Evolutionary conservation across 805 yeast genomes (phyloP).

Genomic region (Wickerhamiella australiensis): DNA sequence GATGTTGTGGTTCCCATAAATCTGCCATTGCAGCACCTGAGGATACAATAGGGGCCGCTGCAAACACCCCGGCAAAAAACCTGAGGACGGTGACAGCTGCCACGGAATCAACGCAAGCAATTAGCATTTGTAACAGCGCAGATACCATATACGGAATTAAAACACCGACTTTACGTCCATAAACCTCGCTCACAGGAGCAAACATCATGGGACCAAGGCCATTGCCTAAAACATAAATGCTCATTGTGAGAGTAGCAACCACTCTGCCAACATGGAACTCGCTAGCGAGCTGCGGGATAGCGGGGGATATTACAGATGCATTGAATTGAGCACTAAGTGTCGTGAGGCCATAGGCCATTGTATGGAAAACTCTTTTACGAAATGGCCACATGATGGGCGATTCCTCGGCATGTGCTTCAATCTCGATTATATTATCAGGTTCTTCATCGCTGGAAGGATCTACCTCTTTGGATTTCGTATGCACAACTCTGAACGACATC

Average conservation of each 20-base stretch:
- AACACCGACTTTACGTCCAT: slow-evolving; percentile 44
- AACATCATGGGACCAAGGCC: slow-evolving; percentile 49
- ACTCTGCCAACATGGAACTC: slow-evolving; percentile 37
- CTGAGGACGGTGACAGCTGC: slow-evolving; percentile 34
- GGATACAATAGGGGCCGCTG: slow-evolving; percentile 53
- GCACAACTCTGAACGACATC: slow-evolving; percentile 4
- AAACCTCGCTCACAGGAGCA: slow-evolving; percentile 46
- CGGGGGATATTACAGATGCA: slow-evolving; percentile 42
- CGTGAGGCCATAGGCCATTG: slow-evolving; percentile 35
- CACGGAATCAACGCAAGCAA: slow-evolving; percentile 35
- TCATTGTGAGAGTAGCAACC: slow-evolving; percentile 40
- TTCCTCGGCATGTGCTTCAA: slow-evolving; percentile 23
- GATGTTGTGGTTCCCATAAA: slow-evolving; percentile 37
- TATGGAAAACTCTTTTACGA: slow-evolving; percentile 31
- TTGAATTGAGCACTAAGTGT: slow-evolving; percentile 45
- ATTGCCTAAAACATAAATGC: slow-evolving; percentile 47
- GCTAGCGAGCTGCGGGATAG: slow-evolving; percentile 34
- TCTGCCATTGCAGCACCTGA: slow-evolving; percentile 54
- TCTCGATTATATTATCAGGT: slow-evolving; percentile 13
- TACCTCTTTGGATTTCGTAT: not conserved
- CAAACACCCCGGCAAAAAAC: slow-evolving; percentile 46
- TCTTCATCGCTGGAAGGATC: slow-evolving; percentile 8
- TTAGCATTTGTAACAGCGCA: slow-evolving; percentile 32
- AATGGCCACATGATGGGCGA: slow-evolving; percentile 47
- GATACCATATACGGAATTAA: slow-evolving; percentile 38